Base-by-base conservation (phyloP, 768 basidiomycete genomes). In the Termitomyces sp. region DNA sequence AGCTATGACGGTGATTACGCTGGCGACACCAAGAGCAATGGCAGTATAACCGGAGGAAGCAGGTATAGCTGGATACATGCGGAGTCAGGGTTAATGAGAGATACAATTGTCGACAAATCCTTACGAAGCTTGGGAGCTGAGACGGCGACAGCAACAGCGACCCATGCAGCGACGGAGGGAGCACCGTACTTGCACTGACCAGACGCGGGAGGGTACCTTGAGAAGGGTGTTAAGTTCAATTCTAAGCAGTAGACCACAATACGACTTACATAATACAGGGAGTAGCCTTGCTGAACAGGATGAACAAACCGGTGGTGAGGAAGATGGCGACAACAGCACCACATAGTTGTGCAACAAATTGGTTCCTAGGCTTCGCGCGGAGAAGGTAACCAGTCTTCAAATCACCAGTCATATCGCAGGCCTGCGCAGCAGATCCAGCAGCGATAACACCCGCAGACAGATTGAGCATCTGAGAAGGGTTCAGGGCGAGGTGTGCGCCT, bases 351-450 rank as follows among this genome's bases (percentile, higher is more conserved):
- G 81, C 83, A 58, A 82, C 72, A 64, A 86, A 86, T 70, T 86
- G 82, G 67, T 82, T 82, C 54, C 70, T 77, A 38, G 85, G 85
- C 62, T 84, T 86, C 12, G 84, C 80, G 50, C 85, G 75, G 25
- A 86, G 77, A 57, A 87, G 81, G 66, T 85, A 85, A 59, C 83
- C 83, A n/a, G 86, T 83, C 71, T 87, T 86, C 62, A 87, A 67
- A 66, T 87, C 86, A 55, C 84, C 79, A 45, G 80, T 82, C 86
- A 87, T 86, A 65, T 87, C 86, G 31, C 77, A 64, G 23, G 82
- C 76, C 63, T 84, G 83, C 21, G 76, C 81, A 21, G 83, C 82
- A 48, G 82, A 77, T 34, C 81, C 82, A 47, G 75, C 81, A 27
- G 83, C 75, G 59, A 84, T 69, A 43, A 80, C 73, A 68, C 82